Evolutionary conservation across 208 protist species (phyloP).

Genomic region (Herpetomonas samuelpessoai): DNA sequence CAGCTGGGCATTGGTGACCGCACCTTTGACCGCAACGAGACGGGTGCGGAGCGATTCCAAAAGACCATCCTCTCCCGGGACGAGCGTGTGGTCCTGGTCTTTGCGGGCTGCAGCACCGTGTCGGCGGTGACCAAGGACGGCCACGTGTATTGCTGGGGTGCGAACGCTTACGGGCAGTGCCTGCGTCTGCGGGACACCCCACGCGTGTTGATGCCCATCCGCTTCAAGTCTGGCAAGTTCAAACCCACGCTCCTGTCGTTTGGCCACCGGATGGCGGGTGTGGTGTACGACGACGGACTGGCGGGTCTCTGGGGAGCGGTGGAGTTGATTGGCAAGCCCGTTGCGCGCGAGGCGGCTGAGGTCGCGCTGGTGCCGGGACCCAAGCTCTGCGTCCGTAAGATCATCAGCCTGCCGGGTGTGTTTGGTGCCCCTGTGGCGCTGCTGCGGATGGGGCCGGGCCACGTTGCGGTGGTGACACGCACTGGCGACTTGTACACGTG

Average conservation of each 20-base stretch:
- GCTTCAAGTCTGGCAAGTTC: conserved; percentile 19
- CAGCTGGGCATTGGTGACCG: conserved; percentile 46
- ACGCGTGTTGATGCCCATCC: conserved; percentile 25
- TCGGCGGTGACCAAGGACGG: conserved; percentile 32
- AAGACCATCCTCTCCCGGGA: conserved; percentile 24
- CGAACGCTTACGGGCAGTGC: conserved; percentile 78
- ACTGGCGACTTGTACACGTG: conserved; percentile 66
- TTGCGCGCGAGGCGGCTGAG: conserved; percentile 19
- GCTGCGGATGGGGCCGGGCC: conserved; percentile 54
- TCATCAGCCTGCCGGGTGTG: conserved; percentile 18
- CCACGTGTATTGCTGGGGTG: conserved; percentile 64
- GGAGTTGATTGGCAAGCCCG: conserved; percentile 39
- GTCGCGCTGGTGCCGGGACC: conserved; percentile 23
- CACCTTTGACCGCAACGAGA: conserved; percentile 10
- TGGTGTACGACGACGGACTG: conserved; percentile 46
- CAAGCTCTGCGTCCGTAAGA: conserved; percentile 30
- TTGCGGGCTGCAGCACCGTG: conserved; percentile 36
- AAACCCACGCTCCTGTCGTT: conserved; percentile 44
- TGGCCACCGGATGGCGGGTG: conserved; percentile 41
- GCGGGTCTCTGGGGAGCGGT: conserved; percentile 57
- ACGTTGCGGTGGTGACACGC: conserved; percentile 53
- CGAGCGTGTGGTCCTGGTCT: conserved; percentile 35
- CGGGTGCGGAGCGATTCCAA: conserved; percentile 20
- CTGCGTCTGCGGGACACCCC: conserved; percentile 19
- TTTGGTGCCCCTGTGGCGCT: conserved; percentile 7